A percentile compares a stretch with the other conserved stretches of the same genome.
phyloP scores from a whole-genome alignment of 1,139 yeast species.

The Diutina mesorugosa region DNA sequence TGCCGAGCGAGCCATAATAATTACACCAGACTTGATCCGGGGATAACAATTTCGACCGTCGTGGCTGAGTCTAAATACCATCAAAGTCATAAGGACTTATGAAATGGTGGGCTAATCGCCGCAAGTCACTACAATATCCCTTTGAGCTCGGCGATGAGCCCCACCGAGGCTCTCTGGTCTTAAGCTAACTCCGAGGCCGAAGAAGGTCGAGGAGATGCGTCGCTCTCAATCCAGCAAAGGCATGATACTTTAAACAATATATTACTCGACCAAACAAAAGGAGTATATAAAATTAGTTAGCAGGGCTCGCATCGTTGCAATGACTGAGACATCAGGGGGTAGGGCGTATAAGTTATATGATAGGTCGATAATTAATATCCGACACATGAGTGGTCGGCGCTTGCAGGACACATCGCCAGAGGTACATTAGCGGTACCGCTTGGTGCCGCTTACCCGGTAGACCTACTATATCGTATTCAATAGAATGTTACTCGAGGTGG shows the following conservation, averaged over 20 bases:
- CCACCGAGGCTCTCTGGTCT: background rate
- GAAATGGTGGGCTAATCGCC: background rate
- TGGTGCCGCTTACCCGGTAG: background rate
- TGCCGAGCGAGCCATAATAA: background rate
- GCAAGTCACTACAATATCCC: background rate
- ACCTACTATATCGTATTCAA: background rate
- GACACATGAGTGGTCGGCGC: background rate
- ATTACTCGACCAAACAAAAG: too few relatives aligned
- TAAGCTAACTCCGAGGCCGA: background rate
- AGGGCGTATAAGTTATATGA: background rate
- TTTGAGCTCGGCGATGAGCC: background rate
- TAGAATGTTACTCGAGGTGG: background rate
- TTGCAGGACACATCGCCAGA: background rate
- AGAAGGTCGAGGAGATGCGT: background rate
- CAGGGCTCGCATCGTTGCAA: background rate
- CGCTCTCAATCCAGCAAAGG: background rate
- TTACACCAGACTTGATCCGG: too few relatives aligned
- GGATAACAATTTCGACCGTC: too few relatives aligned
- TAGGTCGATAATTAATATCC: background rate
- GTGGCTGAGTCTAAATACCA: too few relatives aligned
- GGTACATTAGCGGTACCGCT: background rate
- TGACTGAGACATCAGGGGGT: background rate
- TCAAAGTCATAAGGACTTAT: too few relatives aligned
- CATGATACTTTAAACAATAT: too few relatives aligned
- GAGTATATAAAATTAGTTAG: too few relatives aligned